These are phyloP conservation scores for Epichloe gansuensis DNA, from an alignment of 2,329 filamentous ascomycete genomes.

Conservation along the genomic window DNA sequence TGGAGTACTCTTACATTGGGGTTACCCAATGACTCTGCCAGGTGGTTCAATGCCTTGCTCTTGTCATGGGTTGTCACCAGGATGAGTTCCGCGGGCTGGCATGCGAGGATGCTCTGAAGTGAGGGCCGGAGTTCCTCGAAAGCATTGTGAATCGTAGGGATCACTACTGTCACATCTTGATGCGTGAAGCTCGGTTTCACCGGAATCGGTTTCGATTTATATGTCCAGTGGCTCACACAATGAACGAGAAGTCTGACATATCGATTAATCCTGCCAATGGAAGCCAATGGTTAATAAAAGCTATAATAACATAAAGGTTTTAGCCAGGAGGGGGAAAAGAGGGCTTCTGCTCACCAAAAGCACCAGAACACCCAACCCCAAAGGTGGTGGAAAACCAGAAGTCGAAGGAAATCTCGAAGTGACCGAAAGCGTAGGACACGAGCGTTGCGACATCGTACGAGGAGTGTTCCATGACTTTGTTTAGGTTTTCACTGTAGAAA, in stretches of 20 bases:
- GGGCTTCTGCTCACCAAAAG: constrained; percentile 32
- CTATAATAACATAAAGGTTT: not conserved
- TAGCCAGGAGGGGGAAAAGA: not conserved
- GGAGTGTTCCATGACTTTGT: constrained; percentile 1
- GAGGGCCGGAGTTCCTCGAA: constrained; percentile 76
- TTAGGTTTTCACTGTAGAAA: not conserved
- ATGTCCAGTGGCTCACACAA: constrained; percentile 72
- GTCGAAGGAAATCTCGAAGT: constrained; percentile 15
- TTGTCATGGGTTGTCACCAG: constrained; percentile 82
- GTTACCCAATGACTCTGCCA: constrained; percentile 48
- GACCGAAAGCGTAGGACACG: constrained; percentile 3
- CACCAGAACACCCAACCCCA: constrained; percentile 30
- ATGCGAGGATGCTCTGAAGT: constrained; percentile 62
- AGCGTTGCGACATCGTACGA: constrained; percentile 8
- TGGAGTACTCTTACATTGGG: constrained; percentile 61
- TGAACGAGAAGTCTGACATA: constrained; percentile 81
- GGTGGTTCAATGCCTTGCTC: constrained; percentile 51
- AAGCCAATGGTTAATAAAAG: not conserved
- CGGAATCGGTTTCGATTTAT: constrained; percentile 74
- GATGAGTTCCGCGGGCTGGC: constrained; percentile 60
- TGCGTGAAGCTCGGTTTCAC: constrained; percentile 68
- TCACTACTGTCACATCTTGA: constrained; percentile 84
- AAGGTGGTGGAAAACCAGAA: constrained; percentile 33
- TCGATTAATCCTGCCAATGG: constrained; percentile 58
- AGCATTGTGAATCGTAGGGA: constrained; percentile 81